Evolutionary conservation across 345 rosid species (phyloP), one percentile per base, ranked within the genome.

Genomic region (Sonneratia caseolaris): DNA sequence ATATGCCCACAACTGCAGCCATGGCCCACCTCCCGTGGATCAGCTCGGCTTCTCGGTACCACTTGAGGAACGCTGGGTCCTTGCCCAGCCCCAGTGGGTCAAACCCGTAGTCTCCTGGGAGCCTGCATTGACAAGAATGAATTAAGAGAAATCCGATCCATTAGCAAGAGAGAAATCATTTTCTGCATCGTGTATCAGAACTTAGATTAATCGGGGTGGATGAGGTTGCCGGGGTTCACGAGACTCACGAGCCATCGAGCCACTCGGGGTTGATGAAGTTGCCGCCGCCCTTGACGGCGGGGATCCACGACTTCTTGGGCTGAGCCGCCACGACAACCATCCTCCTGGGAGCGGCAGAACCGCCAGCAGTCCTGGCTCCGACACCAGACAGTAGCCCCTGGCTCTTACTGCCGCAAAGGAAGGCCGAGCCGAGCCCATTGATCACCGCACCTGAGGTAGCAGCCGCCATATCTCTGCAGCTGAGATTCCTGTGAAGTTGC

Each of bases 1-100:
- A 90, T 79, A 94, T 94, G 1, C 98, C 98, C 0, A 94, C 72
- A 37, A 94, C 97, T 0, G 98, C 98, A 0, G 89, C 75, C 97
- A 94, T 94, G 3, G 98, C 98, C 98, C 98, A 94, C 37, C 98
- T 74, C 3, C 98, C 98, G 72, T 95, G 99, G 81, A 95, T 95
- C 38, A 95, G 92, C 84, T 95, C 97, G 0, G 99, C 99, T 67
- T 95, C 99, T 36, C 99, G 82, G 85, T 95, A 95, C 99, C 99
- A 95, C 81, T 77, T 95, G 7, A 95, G 91, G 79, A 95, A 95
- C 38, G 97, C 92, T 14, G 99, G 99, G 79, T 95, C 99, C 75
- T 85, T 95, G n/a, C 99, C 99, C 4, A 95, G 82, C 6, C 99
- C 99, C 1, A 92, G 81, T 9, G 98, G 98, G 82, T 94, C 98